Conservation (phyloP, 2,329 filamentous ascomycete species). For the Neonectria ditissima region DNA sequence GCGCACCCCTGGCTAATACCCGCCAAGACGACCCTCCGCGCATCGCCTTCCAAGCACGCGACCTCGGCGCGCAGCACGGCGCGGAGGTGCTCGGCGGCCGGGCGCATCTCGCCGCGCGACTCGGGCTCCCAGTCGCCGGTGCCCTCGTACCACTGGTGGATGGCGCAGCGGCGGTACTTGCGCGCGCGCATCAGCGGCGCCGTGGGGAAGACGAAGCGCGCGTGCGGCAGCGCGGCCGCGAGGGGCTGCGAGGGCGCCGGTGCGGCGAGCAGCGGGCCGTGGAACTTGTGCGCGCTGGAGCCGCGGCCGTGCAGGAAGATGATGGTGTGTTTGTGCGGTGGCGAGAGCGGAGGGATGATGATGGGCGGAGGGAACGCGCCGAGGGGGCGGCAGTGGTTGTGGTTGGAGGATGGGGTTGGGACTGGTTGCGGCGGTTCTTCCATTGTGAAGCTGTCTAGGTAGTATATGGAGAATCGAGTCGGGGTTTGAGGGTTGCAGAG, state of each 20-base stretch:
- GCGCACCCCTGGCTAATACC: slow-evolving; percentile 68
- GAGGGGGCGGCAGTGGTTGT: slow-evolving; percentile 27
- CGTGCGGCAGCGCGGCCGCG: slow-evolving; percentile 52
- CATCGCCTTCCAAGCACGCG: slow-evolving; percentile 48
- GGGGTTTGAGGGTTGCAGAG: not conserved
- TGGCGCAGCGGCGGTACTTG: slow-evolving; percentile 48
- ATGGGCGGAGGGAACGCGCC: slow-evolving; percentile 42
- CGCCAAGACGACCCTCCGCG: slow-evolving; percentile 57
- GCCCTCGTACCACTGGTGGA: slow-evolving; percentile 53
- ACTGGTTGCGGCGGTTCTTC: not conserved
- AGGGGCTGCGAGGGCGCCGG: slow-evolving; percentile 39
- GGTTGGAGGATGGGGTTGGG: no score
- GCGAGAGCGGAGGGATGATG: slow-evolving; percentile 36
- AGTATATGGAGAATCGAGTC: not conserved
- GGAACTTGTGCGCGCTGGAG: slow-evolving; percentile 56
- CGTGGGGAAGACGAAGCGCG: slow-evolving; percentile 64
- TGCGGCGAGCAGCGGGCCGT: slow-evolving; percentile 51
- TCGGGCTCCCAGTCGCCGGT: slow-evolving; percentile 51
- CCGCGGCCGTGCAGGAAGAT: slow-evolving; percentile 64
- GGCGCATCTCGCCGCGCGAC: slow-evolving; percentile 51
- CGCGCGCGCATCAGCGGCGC: slow-evolving; percentile 53
- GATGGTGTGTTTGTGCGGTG: slow-evolving; percentile 57
- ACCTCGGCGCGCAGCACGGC: slow-evolving; percentile 52
- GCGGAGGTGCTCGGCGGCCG: slow-evolving; percentile 57
- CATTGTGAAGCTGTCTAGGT: not conserved